Conservation (phyloP, 345 rosid genomes). For the Turritis glabra region DNA sequence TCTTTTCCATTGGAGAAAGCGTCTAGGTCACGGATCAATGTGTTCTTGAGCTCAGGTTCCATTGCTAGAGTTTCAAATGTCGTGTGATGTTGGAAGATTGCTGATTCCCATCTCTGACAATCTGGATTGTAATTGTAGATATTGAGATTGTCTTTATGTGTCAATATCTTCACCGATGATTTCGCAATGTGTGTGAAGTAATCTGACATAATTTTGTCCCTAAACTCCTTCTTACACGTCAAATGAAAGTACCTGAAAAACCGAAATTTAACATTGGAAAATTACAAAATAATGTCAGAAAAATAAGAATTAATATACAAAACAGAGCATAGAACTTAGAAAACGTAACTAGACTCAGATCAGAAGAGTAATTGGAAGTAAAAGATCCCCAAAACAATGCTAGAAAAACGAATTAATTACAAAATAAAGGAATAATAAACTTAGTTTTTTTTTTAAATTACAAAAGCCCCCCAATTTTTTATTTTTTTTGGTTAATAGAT, state of each 20-base stretch:
- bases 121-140: slow-evolving; percentile 13
- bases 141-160: slow-evolving; percentile 3
- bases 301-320: not conserved
- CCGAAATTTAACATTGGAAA: not conserved
- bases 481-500: no score
- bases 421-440: no score
- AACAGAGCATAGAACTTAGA: not conserved
- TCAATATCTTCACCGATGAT: slow-evolving; percentile 4
- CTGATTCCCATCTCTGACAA: not conserved
- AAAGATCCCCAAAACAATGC: no score
- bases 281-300: not conserved
- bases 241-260: slow-evolving; percentile 21
- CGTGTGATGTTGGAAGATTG: slow-evolving; percentile 29
- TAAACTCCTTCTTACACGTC: slow-evolving; percentile 27
- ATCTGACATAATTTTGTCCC: slow-evolving; percentile 23
- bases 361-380: no score
- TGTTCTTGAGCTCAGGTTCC: slow-evolving; percentile 32
- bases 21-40: slow-evolving; percentile 28
- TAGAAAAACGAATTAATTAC: no score
- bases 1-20: slow-evolving; percentile 27
- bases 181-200: slow-evolving; percentile 25
- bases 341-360: not conserved
- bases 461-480: no score
- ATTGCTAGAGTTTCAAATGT: slow-evolving; percentile 36
- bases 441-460: no score